phyloP scores from a whole-genome alignment of 441 rosid genomes.

The Jatropha podagrica region DNA sequence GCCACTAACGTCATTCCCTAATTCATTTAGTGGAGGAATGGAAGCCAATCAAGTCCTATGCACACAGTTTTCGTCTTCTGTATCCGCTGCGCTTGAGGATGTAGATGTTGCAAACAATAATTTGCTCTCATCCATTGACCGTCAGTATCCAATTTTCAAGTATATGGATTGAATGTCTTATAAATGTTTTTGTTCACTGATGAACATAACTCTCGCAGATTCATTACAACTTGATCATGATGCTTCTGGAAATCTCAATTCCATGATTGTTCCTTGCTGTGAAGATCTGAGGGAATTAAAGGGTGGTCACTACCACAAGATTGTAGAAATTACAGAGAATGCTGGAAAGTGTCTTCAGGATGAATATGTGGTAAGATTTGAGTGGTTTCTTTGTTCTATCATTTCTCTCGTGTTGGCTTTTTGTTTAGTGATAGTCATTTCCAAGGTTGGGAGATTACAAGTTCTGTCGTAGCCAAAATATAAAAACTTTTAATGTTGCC shows the following conservation, averaged over 20 bases:
- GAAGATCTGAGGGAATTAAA: conserved; percentile 78
- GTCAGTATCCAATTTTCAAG: conserved; percentile 47
- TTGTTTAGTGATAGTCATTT: too few species aligned
- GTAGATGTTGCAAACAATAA: conserved; percentile 59
- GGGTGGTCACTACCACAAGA: conserved; percentile 83
- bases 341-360: conserved; percentile 89
- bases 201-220: conserved; percentile 44
- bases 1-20: neutral
- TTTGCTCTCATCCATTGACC: conserved; percentile 67
- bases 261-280: conserved; percentile 79
- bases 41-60: conserved; percentile 69
- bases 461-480: neutral
- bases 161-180: neutral
- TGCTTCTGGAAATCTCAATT: conserved; percentile 77
- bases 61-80: conserved; percentile 67
- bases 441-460: too few species aligned
- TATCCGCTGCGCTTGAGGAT: conserved; percentile 66
- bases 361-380: conserved; percentile 66
- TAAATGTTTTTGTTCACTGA: conserved; percentile 6
- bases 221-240: conserved; percentile 87
- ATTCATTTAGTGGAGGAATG: conserved; percentile 68
- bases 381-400: neutral
- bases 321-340: conserved; percentile 74
- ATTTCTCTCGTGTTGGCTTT: too few species aligned
- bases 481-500: too few species aligned